These are phyloP conservation scores for Beta lomatogona DNA, from an alignment of 179 eudicot genomes.

Conservation along the genomic window DNA sequence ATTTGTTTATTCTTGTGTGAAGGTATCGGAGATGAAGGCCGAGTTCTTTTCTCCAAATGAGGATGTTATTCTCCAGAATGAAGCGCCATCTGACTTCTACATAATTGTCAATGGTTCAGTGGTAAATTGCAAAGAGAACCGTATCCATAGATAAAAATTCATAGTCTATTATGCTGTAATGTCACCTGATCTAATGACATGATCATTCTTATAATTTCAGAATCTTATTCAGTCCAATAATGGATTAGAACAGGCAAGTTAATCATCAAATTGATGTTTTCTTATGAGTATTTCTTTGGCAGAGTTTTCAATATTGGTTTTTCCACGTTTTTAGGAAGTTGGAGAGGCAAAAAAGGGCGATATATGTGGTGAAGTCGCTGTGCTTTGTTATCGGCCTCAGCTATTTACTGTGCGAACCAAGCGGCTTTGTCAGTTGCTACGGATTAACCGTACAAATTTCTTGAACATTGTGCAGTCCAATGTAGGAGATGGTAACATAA, in stretches of 20 bases:
- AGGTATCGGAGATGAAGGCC: slow-evolving; percentile 98
- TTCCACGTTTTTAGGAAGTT: slow-evolving; percentile 45
- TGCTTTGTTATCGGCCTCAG: slow-evolving; percentile 92
- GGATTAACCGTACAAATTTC: slow-evolving; percentile 77
- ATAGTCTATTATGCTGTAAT: not conserved
- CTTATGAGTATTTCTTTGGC: not conserved
- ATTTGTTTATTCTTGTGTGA: not conserved
- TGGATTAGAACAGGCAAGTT: slow-evolving; percentile 72
- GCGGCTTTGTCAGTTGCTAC: slow-evolving; percentile 70
- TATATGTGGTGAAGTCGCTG: slow-evolving; percentile 87
- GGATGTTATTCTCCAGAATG: slow-evolving; percentile 92
- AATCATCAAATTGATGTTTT: not conserved
- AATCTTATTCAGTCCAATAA: slow-evolving; percentile 56
- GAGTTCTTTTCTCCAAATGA: slow-evolving; percentile 94
- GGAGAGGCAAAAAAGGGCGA: slow-evolving; percentile 73
- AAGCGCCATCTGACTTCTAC: slow-evolving; percentile 93
- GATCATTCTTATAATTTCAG: slow-evolving; percentile 38
- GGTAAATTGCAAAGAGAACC: slow-evolving; percentile 37
- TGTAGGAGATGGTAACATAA: slow-evolving; percentile 91
- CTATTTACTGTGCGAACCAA: slow-evolving; percentile 83
- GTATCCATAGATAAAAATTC: not conserved
- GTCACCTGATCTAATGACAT: slow-evolving; percentile 12
- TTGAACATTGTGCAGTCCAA: slow-evolving; percentile 83
- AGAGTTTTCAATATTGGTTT: not conserved
- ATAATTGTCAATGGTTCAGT: slow-evolving; percentile 80